Percentiles rank a stretch among this genome's conserved stretches.
These are phyloP conservation scores for Lecanosticta acicola DNA, from an alignment of 2,329 filamentous ascomycete genomes.

Conservation along the genomic window DNA sequence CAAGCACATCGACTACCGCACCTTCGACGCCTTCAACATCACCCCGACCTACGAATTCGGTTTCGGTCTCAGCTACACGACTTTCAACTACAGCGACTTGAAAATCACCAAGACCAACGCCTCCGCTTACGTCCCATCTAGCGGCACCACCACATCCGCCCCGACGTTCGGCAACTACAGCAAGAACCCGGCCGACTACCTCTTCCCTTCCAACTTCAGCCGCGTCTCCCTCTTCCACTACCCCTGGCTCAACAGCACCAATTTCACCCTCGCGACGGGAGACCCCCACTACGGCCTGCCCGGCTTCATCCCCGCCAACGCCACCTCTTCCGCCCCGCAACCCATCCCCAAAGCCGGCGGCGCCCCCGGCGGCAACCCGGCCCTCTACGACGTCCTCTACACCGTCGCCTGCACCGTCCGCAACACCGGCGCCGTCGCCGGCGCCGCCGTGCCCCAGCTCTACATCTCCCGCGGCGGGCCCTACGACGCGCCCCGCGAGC, in stretches of 20 bases:
- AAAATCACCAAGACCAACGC: constrained; percentile 29
- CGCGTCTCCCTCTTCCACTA: constrained; percentile 56
- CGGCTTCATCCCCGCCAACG: constrained; percentile 56
- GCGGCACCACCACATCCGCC: constrained; percentile 56
- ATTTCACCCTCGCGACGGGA: constrained; percentile 50
- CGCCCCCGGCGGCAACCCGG: constrained; percentile 53
- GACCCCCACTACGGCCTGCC: constrained; percentile 56
- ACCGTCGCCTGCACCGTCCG: constrained; percentile 59
- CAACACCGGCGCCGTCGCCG: constrained; percentile 46
- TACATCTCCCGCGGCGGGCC: constrained; percentile 49
- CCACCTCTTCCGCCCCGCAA: constrained; percentile 52
- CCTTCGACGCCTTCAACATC: constrained; percentile 38
- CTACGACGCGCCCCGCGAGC: constrained; percentile 36
- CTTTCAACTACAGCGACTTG: constrained; percentile 66
- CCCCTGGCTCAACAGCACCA: constrained; percentile 61
- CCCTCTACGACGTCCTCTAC: constrained; percentile 63
- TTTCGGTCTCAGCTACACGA: constrained; percentile 63
- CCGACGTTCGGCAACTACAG: constrained; percentile 60
- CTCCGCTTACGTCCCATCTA: constrained; percentile 57
- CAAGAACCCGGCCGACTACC: constrained; percentile 43
- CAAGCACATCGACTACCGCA: constrained; percentile 72
- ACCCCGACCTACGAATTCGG: constrained; percentile 46
- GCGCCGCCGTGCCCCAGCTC: constrained; percentile 51
- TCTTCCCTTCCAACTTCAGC: constrained; percentile 59
- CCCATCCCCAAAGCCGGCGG: constrained; percentile 58